Evolutionary conservation across 352 stramenopile genomes (phyloP).

Genomic region (Pythium plurisporium): DNA sequence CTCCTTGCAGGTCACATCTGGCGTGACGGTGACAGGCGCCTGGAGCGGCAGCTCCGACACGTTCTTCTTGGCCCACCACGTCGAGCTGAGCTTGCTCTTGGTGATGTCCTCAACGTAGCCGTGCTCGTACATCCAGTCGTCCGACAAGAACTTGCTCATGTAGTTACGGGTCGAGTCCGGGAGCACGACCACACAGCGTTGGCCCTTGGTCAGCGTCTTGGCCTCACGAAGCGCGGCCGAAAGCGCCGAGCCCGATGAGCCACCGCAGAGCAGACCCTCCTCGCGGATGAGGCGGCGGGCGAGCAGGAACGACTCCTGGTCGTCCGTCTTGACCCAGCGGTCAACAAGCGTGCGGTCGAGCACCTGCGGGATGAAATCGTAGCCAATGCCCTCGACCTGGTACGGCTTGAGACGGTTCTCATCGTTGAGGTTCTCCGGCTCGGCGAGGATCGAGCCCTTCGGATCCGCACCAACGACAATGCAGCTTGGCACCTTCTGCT

Average conservation of each 20-base stretch:
- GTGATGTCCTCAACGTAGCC: slow-evolving; percentile 75
- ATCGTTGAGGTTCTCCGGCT: slow-evolving; percentile 93
- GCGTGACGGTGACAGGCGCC: slow-evolving; percentile 90
- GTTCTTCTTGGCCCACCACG: slow-evolving; percentile 94
- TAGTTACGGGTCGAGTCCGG: slow-evolving; percentile 97
- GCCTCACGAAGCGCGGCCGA: slow-evolving; percentile 81
- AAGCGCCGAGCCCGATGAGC: slow-evolving; percentile 91
- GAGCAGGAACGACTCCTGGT: slow-evolving; percentile 93
- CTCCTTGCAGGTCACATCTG: slow-evolving; percentile 89
- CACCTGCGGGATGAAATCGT: slow-evolving; percentile 96
- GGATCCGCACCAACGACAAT: slow-evolving; percentile 89
- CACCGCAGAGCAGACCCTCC: slow-evolving; percentile 94
- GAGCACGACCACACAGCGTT: slow-evolving; percentile 94
- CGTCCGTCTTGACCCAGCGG: slow-evolving; percentile 92
- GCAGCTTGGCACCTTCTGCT: slow-evolving; percentile 86
- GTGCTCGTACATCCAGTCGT: slow-evolving; percentile 94
- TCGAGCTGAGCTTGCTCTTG: slow-evolving; percentile 75
- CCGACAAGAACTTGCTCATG: slow-evolving; percentile 97
- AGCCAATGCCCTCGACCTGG: slow-evolving; percentile 96
- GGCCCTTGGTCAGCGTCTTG: slow-evolving; percentile 79
- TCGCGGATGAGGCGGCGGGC: slow-evolving; percentile 92
- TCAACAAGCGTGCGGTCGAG: slow-evolving; percentile 93
- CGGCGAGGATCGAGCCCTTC: slow-evolving; percentile 91
- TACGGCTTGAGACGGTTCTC: slow-evolving; percentile 88
- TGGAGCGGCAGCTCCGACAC: slow-evolving; percentile 86